phyloP scores from a whole-genome alignment of 2,329 filamentous ascomycete genomes.

The Fusarium hostae region DNA sequence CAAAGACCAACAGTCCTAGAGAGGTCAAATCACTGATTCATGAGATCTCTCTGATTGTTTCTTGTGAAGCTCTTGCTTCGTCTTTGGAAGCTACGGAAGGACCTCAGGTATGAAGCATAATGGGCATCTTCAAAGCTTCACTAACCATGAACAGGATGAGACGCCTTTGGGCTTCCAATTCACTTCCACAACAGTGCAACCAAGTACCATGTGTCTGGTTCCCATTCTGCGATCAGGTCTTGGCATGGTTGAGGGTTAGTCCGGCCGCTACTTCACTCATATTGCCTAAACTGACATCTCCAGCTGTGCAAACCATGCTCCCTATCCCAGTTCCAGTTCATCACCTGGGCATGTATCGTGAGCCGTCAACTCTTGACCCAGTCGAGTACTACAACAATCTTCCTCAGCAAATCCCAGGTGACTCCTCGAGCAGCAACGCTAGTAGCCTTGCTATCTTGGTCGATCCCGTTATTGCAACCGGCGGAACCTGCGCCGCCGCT shows the following conservation, averaged over 20 bases:
- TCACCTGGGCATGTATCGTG: conserved; percentile 94
- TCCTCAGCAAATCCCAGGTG: conserved; percentile 71
- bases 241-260: conserved; percentile 84
- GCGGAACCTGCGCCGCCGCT: conserved; percentile 87
- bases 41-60: conserved; percentile 86
- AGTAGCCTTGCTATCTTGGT: conserved; percentile 80
- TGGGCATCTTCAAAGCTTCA: neutral
- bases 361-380: conserved; percentile 85
- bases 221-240: conserved; percentile 94
- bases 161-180: conserved; percentile 85
- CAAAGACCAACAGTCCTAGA: conserved; percentile 72
- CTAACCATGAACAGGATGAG: conserved; percentile 65
- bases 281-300: conserved; percentile 8
- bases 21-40: conserved; percentile 86
- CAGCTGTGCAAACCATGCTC: conserved; percentile 84
- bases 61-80: conserved; percentile 79
- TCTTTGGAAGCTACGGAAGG: conserved; percentile 67
- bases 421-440: conserved; percentile 52
- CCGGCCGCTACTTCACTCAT: neutral
- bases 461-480: conserved; percentile 94
- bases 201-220: conserved; percentile 79
- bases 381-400: conserved; percentile 99
- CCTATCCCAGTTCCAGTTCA: conserved; percentile 84
- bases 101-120: conserved; percentile 67
- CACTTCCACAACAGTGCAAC: conserved; percentile 70